Base-by-base conservation (phyloP, 805 yeast species). In the Yarrowia deformans region DNA sequence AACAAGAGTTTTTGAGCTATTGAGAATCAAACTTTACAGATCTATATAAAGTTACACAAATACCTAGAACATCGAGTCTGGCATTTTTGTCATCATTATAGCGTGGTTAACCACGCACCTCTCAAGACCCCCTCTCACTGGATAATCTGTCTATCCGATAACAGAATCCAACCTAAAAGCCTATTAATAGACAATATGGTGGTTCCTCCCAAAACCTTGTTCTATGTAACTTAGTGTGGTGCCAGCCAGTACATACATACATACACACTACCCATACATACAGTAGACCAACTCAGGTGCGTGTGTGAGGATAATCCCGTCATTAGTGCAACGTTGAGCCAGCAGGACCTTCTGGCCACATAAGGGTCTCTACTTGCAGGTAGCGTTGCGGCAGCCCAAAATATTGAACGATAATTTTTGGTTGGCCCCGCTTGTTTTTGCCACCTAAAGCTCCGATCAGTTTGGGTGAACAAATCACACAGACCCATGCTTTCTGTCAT, bases 81-180 rank as follows among this genome's bases (percentile, higher is more conserved):
- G 7, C 1, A 6, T 1, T 10, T 2, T 6, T 14, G 7, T 16
- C 18, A 7, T 9, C 3, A 2, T 34, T 46, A 23, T 18, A 3
- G 34, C 50, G 9, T 23, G n/a, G 8, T 14, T 8, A 16, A 54
- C 10, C 13, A 18, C 12, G 34, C 10, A 19, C 32, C 32, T 54
- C 58, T 16, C 48, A 29, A 32, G 37, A 56, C 9, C 63, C 37
- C 63, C 49, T 56, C 64, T 42, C 64, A 56, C 64, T 56, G 64
- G 64, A 56, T 56, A 56, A 56, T 42, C 49, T 56, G 64, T 32
- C 64, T 42, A 43, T 56, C 64, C 48, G 64, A 56, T 56, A 56
- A 56, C 64, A 56, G 64, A 35, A 54, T 19, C 63, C 64, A 56
- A 56, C 64, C 49, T 56, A 16, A 56, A 56, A 56, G 37, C 12